These are phyloP conservation scores for Mucor lusitanicus DNA, from an alignment of 371 early-diverging fungal species.

Conservation along the genomic window DNA sequence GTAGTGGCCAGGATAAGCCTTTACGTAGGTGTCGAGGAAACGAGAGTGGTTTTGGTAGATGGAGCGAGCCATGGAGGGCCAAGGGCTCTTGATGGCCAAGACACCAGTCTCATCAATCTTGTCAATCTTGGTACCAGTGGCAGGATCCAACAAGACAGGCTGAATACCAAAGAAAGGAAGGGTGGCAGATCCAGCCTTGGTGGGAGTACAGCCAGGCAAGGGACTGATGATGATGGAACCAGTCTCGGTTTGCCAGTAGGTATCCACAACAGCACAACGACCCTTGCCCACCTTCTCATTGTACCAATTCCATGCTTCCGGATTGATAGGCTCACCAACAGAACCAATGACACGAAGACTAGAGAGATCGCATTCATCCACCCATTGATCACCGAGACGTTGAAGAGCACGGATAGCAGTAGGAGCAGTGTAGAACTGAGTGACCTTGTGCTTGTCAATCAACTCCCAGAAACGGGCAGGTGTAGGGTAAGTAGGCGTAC, in stretches of 20 bases:
- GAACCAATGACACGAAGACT: constrained; percentile 89
- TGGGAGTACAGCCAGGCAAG: constrained; percentile 79
- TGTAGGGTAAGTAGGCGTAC: constrained; percentile 82
- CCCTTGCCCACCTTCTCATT: constrained; percentile 83
- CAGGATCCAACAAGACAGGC: constrained; percentile 78
- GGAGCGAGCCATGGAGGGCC: constrained; percentile 97
- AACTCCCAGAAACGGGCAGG: constrained; percentile 81
- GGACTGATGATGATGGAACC: constrained; percentile 94
- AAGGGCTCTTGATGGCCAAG: constrained; percentile 79
- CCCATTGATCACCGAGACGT: constrained; percentile 80
- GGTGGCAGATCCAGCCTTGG: constrained; percentile 94
- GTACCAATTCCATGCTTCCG: constrained; percentile 98
- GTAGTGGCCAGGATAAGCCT: constrained; percentile 85
- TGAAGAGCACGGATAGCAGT: constrained; percentile 95
- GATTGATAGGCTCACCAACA: constrained; percentile 98
- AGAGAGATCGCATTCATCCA: constrained; percentile 71
- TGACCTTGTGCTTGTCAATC: constrained; percentile 86
- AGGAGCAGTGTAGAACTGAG: constrained; percentile 98
- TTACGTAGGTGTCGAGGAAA: constrained; percentile 87
- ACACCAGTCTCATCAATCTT: constrained; percentile 86
- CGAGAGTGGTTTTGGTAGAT: constrained; percentile 88
- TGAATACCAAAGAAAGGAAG: constrained; percentile 96
- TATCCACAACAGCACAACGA: constrained; percentile 90
- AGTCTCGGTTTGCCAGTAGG: constrained; percentile 96
- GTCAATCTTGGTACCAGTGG: constrained; percentile 69